These are phyloP conservation scores for Nicotiana benthamiana DNA, from an alignment of 257 asterid genomes.

Conservation along the genomic window DNA sequence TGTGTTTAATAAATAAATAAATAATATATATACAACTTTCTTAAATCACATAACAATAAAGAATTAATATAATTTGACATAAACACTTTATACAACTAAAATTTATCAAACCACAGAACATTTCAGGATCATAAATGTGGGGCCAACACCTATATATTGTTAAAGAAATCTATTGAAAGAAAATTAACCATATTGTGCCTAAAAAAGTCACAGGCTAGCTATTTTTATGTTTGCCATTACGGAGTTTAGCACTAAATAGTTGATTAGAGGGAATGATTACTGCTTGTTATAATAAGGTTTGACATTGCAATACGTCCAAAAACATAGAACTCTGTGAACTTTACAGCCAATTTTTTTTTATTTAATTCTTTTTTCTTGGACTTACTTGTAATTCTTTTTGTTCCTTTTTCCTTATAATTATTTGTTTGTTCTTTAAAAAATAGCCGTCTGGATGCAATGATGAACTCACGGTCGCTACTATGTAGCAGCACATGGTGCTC, in stretches of 20 bases:
- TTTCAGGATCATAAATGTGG: neutral
- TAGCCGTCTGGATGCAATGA: slow-evolving; percentile 1
- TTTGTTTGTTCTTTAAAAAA: neutral
- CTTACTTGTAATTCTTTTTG: neutral
- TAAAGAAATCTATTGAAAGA: neutral
- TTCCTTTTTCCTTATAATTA: neutral
- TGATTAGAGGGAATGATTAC: neutral
- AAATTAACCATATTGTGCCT: neutral
- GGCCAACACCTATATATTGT: neutral
- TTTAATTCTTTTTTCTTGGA: neutral
- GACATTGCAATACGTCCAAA: neutral
- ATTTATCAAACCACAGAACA: no score
- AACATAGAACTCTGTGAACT: neutral
- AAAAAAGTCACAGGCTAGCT: neutral
- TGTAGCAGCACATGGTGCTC: slow-evolving; percentile 2
- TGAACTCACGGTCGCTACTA: neutral
- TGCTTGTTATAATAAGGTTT: neutral
- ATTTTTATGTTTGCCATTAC: slow-evolving; percentile 7
- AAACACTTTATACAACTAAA: no score
- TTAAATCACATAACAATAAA: no score
- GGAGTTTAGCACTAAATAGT: neutral
- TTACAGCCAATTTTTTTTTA: neutral
- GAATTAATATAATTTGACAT: no score
- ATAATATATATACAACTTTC: no score
- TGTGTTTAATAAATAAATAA: no score